These are phyloP conservation scores for Tilletia caries DNA, from an alignment of 1,284 basidiomycete genomes.

Conservation along the genomic window DNA sequence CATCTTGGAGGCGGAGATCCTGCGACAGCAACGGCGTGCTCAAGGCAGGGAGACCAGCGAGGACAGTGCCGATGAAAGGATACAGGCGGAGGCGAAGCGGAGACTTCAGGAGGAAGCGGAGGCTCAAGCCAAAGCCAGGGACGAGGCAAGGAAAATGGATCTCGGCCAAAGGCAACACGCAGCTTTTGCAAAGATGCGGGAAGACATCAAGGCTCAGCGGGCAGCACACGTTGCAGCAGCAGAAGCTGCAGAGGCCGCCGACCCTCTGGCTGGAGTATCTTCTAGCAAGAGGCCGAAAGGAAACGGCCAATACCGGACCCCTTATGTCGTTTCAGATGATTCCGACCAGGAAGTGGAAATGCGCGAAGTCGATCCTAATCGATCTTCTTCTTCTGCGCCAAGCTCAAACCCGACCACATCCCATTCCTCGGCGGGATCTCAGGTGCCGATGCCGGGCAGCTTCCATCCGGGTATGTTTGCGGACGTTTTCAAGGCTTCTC, in stretches of 20 bases:
- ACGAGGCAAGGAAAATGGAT: neutral
- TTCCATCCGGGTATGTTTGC: no score
- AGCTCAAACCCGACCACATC: no score
- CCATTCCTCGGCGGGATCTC: no score
- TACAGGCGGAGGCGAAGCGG: no score
- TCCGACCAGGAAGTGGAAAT: neutral
- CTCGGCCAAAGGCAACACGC: neutral
- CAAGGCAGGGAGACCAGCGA: no score
- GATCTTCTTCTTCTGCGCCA: no score
- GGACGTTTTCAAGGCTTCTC: no score
- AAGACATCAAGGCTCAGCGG: neutral
- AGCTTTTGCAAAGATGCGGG: neutral
- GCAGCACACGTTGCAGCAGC: neutral
- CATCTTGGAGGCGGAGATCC: neutral
- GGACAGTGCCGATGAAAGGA: no score
- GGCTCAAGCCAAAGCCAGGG: no score
- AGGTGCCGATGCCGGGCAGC: no score
- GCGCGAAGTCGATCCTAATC: neutral
- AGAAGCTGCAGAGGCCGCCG: neutral
- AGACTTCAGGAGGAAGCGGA: no score
- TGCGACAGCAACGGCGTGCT: neutral
- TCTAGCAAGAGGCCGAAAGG: neutral
- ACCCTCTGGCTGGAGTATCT: neutral
- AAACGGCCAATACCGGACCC: neutral
- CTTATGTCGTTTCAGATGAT: slow-evolving; percentile 1